Evolutionary conservation across 2,329 filamentous ascomycete species (phyloP), one percentile per base, ranked within the genome.

Genomic region (Basipetospora sp.): DNA sequence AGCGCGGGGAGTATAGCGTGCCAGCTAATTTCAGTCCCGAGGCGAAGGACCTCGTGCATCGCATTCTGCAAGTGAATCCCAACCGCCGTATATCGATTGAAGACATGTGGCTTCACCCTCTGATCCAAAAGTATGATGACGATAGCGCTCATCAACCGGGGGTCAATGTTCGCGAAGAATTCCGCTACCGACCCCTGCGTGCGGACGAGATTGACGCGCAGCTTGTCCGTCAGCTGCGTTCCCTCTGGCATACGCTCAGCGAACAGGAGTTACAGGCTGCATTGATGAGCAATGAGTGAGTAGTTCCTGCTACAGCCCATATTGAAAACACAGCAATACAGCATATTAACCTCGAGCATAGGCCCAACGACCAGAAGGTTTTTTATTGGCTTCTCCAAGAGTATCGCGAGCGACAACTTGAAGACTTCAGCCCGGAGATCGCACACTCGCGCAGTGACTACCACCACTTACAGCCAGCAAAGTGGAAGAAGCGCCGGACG

Each of bases 381-480:
- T 94, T 96, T 56, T 98, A 96, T 56, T 80, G 77, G 57, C 71
- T 92, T 15, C 69, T 98, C 6, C 60, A 80, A 45, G 80, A 79
- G 54, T 92, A 94, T 54, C 74, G 83, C 31, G 77, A 93, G 45
- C 77, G 84, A 44, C 79, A 90, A 47, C 58, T 93, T 2, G 87
- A 96, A 53, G 83, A 94, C 51, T 96, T 90, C 51, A 80, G 80
- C 42, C 76, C 77, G 20, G 72, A 81, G 16, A 63, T 94, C 39
- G 74, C 74, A n/a, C 81, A 90, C 52, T 94, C 88, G 1, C 71
- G 79, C 40, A 94, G 86, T 56, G 88, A 96, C 51, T 90, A 92
- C 48, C 88, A 94, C 50, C 85, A 92, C 50, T 70, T 82, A 27
- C 67, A 66, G 40, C 71, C 74, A 9, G 56, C 62, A 1, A 58